Conservation (phyloP, 495 filamentous ascomycete species). For the Neurospora tetrasperma region DNA sequence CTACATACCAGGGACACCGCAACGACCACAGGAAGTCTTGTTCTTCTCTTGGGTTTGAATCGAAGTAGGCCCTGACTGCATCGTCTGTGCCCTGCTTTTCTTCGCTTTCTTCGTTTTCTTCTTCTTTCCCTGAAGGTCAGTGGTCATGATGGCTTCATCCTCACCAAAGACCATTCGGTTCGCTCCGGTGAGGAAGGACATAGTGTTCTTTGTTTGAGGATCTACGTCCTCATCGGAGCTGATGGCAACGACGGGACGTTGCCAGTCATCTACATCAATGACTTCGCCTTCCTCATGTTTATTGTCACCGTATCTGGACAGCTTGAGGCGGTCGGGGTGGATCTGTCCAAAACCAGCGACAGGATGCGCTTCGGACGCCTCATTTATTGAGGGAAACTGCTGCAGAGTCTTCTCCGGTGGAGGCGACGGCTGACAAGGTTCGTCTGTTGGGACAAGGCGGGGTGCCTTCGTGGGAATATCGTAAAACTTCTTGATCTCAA, state of each 20-base stretch:
- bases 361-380: not conserved
- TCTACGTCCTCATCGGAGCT: not conserved
- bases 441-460: not conserved
- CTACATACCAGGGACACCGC: slow-evolving; percentile 22
- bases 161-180: slow-evolving; percentile 9
- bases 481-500: slow-evolving; percentile 12
- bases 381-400: not conserved
- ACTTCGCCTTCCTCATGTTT: not conserved
- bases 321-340: slow-evolving; percentile 13
- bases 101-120: not conserved
- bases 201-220: not conserved
- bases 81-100: not conserved
- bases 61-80: not conserved
- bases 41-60: not conserved
- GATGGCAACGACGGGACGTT: not conserved
- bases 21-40: slow-evolving; percentile 25
- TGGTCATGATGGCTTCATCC: not conserved
- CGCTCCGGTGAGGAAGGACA: slow-evolving; percentile 14
- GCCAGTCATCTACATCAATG: slow-evolving; percentile 1
- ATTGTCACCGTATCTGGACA: slow-evolving; percentile 1
- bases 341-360: slow-evolving; percentile 4
- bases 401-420: not conserved
- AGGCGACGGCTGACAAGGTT: not conserved
- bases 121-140: not conserved
- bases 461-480: not conserved